phyloP scores from a whole-genome alignment of 805 yeast species.

The Candida cerambycidarum region DNA sequence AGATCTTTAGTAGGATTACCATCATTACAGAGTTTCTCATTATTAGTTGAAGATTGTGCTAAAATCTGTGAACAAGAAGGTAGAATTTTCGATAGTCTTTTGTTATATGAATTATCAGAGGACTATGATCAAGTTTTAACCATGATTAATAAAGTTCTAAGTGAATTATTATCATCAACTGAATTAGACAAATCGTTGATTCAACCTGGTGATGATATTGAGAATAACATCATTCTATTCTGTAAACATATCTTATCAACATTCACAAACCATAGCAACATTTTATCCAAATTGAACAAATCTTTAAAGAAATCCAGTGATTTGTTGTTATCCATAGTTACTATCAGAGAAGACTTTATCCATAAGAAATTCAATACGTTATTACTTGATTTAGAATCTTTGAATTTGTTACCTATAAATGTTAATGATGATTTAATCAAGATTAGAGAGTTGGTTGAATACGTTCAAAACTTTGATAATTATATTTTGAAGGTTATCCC shows the following conservation, averaged over 20 bases:
- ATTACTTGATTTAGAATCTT: slow-evolving; percentile 51
- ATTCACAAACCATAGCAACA: slow-evolving; percentile 56
- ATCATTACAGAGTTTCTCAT: slow-evolving; percentile 59
- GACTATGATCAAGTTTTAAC: slow-evolving; percentile 79
- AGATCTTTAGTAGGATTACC: slow-evolving; percentile 60
- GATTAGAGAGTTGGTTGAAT: slow-evolving; percentile 66
- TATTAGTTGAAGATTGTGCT: slow-evolving; percentile 83
- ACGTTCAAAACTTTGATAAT: slow-evolving; percentile 64
- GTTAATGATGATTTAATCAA: slow-evolving; percentile 48
- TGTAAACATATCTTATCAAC: slow-evolving; percentile 45
- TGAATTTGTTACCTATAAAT: slow-evolving; percentile 66
- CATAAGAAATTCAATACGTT: slow-evolving; percentile 58
- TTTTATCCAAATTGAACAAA: slow-evolving; percentile 53
- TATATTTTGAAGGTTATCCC: slow-evolving; percentile 78
- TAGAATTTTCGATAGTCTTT: slow-evolving; percentile 76
- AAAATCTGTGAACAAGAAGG: slow-evolving; percentile 89
- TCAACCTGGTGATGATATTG: slow-evolving; percentile 36
- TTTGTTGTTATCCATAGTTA: slow-evolving; percentile 62
- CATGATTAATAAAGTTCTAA: slow-evolving; percentile 71
- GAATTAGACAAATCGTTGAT: slow-evolving; percentile 63
- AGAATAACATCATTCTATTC: slow-evolving; percentile 47
- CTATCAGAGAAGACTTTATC: slow-evolving; percentile 61
- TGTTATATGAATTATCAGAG: slow-evolving; percentile 83
- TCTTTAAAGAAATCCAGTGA: slow-evolving; percentile 65
- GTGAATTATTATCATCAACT: slow-evolving; percentile 71